A percentile compares a stretch with the other conserved stretches of the same genome.
phyloP scores from a whole-genome alignment of 306 rosid species.

The Gynostemma pentaphyllum region DNA sequence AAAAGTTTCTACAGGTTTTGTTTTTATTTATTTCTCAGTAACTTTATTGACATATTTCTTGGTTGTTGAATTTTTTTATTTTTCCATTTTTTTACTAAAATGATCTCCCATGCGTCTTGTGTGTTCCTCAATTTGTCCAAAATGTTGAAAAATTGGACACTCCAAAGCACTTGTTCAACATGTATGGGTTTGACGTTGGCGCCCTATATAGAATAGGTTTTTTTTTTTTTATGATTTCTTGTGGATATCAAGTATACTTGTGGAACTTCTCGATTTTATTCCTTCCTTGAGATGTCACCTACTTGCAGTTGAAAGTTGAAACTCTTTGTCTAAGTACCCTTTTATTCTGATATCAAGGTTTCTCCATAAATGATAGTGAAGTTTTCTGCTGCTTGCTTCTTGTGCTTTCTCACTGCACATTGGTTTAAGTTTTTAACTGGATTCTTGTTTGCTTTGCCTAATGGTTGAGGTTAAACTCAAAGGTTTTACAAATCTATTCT shows the following conservation, averaged over 20 bases:
- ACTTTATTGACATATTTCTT: background rate
- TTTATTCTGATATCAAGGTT: background rate
- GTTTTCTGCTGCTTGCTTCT: background rate
- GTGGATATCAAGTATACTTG: background rate
- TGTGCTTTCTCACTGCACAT: background rate
- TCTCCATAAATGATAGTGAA: background rate
- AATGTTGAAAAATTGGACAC: background rate
- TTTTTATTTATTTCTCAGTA: background rate
- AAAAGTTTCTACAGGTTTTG: background rate
- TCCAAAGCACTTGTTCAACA: background rate
- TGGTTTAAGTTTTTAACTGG: background rate
- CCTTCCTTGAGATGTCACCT: conserved; percentile 3
- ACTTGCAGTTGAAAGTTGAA: background rate
- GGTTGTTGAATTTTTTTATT: background rate
- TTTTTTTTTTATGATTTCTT: background rate
- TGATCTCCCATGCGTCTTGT: background rate
- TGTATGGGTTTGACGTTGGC: background rate
- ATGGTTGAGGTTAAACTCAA: background rate
- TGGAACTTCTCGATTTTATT: background rate
- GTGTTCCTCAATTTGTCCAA: background rate
- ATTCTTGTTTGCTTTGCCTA: background rate
- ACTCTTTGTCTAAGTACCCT: background rate
- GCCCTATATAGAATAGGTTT: background rate
- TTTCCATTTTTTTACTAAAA: background rate
- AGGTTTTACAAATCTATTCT: background rate